A percentile compares a stretch with the other conserved stretches of the same genome.
phyloP scores from a whole-genome alignment of 495 filamentous ascomycete species.

The Barbatosphaeria neglecta region DNA sequence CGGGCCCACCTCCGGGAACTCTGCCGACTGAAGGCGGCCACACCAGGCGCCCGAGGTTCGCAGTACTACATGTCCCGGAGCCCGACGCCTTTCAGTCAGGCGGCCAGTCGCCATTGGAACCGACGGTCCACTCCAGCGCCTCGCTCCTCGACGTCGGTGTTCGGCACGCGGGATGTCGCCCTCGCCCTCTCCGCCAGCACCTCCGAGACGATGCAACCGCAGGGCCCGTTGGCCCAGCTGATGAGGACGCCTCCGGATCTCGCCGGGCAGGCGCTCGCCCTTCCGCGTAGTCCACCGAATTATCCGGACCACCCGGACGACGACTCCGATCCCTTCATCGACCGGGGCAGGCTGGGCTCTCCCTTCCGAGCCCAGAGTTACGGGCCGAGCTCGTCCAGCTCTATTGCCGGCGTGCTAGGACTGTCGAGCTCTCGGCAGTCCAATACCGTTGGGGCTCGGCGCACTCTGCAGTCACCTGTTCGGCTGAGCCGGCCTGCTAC shows the following conservation, averaged over 20 bases:
- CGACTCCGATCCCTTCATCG: constrained; percentile 15
- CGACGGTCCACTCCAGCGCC: constrained; percentile 26
- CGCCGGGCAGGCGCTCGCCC: constrained; percentile 1
- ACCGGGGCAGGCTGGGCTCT: constrained; percentile 44
- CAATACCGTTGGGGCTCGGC: constrained; percentile 30
- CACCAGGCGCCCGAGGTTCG: constrained; percentile 56
- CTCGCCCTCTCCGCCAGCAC: constrained; percentile 74
- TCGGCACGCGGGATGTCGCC: constrained; percentile 68
- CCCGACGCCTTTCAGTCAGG: constrained; percentile 57
- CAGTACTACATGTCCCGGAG: constrained; percentile 61
- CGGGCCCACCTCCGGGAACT: constrained; percentile 70
- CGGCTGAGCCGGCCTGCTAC: constrained; percentile 33
- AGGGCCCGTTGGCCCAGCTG: constrained; percentile 55
- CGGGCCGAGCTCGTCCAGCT: constrained; percentile 36
- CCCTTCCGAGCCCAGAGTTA: constrained; percentile 46
- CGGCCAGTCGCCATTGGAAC: constrained; percentile 35
- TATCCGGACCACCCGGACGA: constrained; percentile 8
- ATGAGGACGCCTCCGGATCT: constrained; percentile 24
- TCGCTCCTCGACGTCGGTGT: constrained; percentile 21
- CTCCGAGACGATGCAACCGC: constrained; percentile 64
- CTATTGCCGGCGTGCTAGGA: constrained; percentile 24
- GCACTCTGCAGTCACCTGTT: constrained; percentile 31
- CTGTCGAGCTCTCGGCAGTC: constrained; percentile 23
- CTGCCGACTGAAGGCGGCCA: constrained; percentile 63
- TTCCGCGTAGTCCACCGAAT: constrained; percentile 5